Conservation (phyloP, 495 filamentous ascomycete genomes). For the Aspergillus affinis region DNA sequence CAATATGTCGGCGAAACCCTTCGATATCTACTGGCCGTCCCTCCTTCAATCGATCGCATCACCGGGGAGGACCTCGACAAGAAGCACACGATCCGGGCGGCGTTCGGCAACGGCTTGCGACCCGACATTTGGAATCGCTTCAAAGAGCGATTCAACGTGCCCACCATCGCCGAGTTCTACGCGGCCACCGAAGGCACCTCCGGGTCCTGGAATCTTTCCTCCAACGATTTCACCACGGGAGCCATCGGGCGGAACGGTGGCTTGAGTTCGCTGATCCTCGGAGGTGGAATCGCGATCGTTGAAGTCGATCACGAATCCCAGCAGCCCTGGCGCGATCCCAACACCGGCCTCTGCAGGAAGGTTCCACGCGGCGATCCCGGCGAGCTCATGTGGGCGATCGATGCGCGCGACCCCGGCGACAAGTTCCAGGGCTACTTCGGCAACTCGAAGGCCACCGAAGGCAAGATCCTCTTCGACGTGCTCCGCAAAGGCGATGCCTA, state of each 20-base stretch:
- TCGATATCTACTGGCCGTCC: constrained; percentile 79
- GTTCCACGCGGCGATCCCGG: constrained; percentile 66
- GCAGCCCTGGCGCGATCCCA: constrained; percentile 65
- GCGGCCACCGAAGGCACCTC: constrained; percentile 77
- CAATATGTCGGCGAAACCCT: constrained; percentile 97
- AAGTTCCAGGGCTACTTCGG: constrained; percentile 87
- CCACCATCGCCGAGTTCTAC: constrained; percentile 86
- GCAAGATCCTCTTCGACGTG: constrained; percentile 79
- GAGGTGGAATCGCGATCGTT: constrained; percentile 55
- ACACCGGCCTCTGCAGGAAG: constrained; percentile 68
- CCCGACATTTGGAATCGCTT: constrained; percentile 91
- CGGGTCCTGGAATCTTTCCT: constrained; percentile 71
- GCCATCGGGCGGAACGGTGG: constrained; percentile 78
- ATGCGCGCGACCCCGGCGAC: constrained; percentile 58
- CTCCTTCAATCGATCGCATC: constrained; percentile 58
- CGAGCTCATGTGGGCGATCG: constrained; percentile 75
- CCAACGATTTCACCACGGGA: constrained; percentile 73
- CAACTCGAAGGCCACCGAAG: constrained; percentile 69
- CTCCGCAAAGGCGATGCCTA: constrained; percentile 79
- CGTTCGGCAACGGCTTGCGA: constrained; percentile 88
- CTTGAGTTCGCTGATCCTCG: constrained; percentile 56
- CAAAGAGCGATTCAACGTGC: constrained; percentile 82
- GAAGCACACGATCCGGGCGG: constrained; percentile 73
- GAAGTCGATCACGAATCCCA: constrained; percentile 73
- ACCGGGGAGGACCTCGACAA: constrained; percentile 75